Base-by-base conservation (phyloP, 2,329 filamentous ascomycete species). In the Penicillium sp. region DNA sequence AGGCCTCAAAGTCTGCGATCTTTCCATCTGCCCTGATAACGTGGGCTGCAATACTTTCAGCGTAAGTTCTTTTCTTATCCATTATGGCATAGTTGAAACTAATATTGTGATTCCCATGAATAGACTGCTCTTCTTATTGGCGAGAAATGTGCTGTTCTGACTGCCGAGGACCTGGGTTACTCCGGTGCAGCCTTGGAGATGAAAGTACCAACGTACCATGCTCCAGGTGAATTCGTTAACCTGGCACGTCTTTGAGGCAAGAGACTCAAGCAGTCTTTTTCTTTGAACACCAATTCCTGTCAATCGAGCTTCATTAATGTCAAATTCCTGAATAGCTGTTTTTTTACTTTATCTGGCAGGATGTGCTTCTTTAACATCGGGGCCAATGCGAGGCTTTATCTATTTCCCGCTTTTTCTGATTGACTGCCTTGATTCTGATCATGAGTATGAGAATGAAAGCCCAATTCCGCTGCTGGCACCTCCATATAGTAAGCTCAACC, bases 21-120 rank as follows among this genome's bases (percentile, higher is more conserved):
- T 91, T 40, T 86, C 82, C 47, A 89, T 91, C 77, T 91, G 88
- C 72, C 88, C 89, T 0, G 88, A 91, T 72, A 92, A 91, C 60
- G 88, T 91, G 19, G 88, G 87, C 56, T 87, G 84, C 75, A 87
- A 87, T 73, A 86, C 83, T 61, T 85, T 73, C 71, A 79, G 77
- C 58, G 61, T 73, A 65, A 58, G 66, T 29, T 3, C n/a, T n/a
- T 21, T 33, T 13, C 21, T 28, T 28, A 28, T 21, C 37, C 2
- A 10, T 26, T 8, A 7, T 14, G 4, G 6, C 3, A 24, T 16
- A 24, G 21, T 24, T 11, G 9, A 43, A 28, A 9, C 39, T 43
- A 43, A 43, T 19, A 16, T 18, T 1, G n/a, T 29, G 10, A 13
- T 39, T 5, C 31, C 21, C 24, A 26, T 51, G 14, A 18, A 48